Evolutionary conservation across 2,329 filamentous ascomycete genomes (phyloP).

Genomic region (Shiraia sp.): DNA sequence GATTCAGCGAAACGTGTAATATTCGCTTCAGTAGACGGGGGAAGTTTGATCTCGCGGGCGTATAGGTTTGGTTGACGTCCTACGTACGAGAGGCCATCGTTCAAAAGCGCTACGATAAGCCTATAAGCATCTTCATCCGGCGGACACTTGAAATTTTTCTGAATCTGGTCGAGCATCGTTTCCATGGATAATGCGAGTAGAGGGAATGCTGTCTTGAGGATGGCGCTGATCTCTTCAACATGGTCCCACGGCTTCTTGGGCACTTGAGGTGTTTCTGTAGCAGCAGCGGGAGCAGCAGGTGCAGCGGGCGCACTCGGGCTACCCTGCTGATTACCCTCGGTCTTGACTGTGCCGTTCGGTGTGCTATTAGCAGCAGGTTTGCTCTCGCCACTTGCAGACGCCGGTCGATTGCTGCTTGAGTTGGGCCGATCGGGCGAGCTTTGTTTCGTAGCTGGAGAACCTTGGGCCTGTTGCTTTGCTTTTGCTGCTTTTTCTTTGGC

Average conservation of each 20-base stretch:
- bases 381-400: conserved; percentile 41
- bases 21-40: conserved; percentile 87
- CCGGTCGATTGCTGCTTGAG: conserved; percentile 37
- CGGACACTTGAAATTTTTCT: conserved; percentile 98
- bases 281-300: conserved; percentile 10
- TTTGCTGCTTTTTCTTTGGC: conserved; percentile 55
- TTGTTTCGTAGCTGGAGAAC: conserved; percentile 43
- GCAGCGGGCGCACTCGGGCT: conserved; percentile 31
- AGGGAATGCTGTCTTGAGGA: conserved; percentile 95
- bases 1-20: conserved; percentile 97
- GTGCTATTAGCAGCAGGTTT: conserved; percentile 59
- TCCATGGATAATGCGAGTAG: conserved; percentile 97
- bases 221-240: conserved; percentile 92
- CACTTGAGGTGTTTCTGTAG: conserved; percentile 26
- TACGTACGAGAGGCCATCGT: conserved; percentile 92
- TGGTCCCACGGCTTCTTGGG: conserved; percentile 90
- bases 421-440: conserved; percentile 40
- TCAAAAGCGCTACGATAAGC: conserved; percentile 94
- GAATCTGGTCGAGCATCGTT: conserved; percentile 98
- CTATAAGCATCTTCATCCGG: conserved; percentile 98
- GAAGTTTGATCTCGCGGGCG: conserved; percentile 88
- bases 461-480: conserved; percentile 63
- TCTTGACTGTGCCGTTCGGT: conserved; percentile 44
- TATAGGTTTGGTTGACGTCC: conserved; percentile 85
- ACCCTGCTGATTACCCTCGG: conserved; percentile 41